phyloP scores from a whole-genome alignment of 1,284 basidiomycete genomes.

The Schizophyllum amplum region DNA sequence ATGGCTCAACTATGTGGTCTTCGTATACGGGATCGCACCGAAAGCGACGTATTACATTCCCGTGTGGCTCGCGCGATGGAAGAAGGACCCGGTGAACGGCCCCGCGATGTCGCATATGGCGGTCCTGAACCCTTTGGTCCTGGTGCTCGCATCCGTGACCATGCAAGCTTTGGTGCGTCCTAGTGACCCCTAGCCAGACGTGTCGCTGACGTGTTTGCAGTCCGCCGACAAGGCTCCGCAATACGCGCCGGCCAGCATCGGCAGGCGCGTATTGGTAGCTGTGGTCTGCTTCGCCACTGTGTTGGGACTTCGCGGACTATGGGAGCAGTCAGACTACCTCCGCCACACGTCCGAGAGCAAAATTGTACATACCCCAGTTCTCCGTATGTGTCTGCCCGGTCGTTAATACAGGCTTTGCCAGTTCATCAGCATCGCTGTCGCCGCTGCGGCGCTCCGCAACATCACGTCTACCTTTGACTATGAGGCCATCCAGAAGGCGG shows the following conservation, averaged over 20 bases:
- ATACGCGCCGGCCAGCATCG: background rate
- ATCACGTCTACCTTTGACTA: background rate
- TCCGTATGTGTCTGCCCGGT: background rate
- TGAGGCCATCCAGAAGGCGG: background rate
- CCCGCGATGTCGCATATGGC: constrained; percentile 47
- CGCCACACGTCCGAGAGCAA: background rate
- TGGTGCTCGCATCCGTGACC: constrained; percentile 33
- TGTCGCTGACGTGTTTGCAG: background rate
- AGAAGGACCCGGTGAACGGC: constrained; percentile 42
- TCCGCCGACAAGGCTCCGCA: background rate
- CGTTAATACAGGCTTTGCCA: background rate
- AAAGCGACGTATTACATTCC: constrained; percentile 56
- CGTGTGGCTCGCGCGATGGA: constrained; percentile 43
- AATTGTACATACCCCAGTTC: background rate
- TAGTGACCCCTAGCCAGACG: background rate
- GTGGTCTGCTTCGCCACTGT: background rate
- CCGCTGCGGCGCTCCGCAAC: background rate
- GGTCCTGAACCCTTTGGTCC: constrained; percentile 47
- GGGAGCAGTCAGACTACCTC: background rate
- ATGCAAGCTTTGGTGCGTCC: constrained; percentile 11
- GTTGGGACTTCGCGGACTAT: background rate
- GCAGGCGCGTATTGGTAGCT: background rate
- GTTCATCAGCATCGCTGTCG: background rate
- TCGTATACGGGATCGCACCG: constrained; percentile 46
- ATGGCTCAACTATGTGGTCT: constrained; percentile 30